These are phyloP conservation scores for Gnomoniopsis sp. DNA, from an alignment of 2,329 filamentous ascomycete species.

Conservation along the genomic window DNA sequence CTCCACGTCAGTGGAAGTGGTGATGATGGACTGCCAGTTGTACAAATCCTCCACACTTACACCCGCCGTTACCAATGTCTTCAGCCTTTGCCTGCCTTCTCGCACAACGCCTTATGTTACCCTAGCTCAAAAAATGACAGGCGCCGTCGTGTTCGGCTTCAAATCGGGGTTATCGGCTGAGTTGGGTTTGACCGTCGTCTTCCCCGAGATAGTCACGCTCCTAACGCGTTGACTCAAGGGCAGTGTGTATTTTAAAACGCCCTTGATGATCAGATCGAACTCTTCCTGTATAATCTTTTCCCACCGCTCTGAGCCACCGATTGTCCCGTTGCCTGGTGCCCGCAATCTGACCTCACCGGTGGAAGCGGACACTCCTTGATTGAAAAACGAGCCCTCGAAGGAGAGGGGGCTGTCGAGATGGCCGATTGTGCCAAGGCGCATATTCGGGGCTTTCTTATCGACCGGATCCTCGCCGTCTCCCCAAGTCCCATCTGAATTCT, in stretches of 20 bases:
- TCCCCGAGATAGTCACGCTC: conserved; percentile 57
- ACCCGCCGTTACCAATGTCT: neutral
- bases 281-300: conserved; percentile 85
- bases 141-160: conserved; percentile 35
- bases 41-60: neutral
- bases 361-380: conserved; percentile 67
- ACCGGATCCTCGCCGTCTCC: conserved; percentile 41
- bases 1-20: neutral
- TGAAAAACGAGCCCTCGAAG: conserved; percentile 88
- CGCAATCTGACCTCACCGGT: conserved; percentile 79
- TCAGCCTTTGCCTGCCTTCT: neutral
- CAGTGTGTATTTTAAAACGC: conserved; percentile 78
- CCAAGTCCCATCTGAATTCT: conserved; percentile 32
- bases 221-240: conserved; percentile 59
- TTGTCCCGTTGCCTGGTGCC: conserved; percentile 84
- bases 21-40: neutral
- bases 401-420: conserved; percentile 83
- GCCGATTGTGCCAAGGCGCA: conserved; percentile 86
- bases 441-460: conserved; percentile 71
- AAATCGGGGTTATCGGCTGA: conserved; percentile 52
- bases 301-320: conserved; percentile 83
- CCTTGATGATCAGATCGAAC: conserved; percentile 89
- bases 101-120: neutral
- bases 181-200: conserved; percentile 59
- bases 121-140: conserved; percentile 9